Base-by-base conservation (phyloP, 179 eudicot species). In the Carnegiea gigantea region DNA sequence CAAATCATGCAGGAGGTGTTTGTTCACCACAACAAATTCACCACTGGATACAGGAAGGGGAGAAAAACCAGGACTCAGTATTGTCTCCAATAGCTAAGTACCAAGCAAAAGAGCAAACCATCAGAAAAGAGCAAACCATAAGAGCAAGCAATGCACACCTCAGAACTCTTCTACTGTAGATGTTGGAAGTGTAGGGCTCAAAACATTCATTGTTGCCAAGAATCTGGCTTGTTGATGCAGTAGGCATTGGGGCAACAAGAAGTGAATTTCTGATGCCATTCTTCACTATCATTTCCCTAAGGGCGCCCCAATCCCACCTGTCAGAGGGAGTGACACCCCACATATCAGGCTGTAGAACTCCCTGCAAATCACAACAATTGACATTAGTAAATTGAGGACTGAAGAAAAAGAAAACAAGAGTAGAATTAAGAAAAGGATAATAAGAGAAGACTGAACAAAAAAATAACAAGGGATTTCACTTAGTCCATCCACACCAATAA, bases 241-340 rank as follows among this genome's bases (percentile, higher is more conserved):
- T 92, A 36, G 98, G 98, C 98, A 95, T 95, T 51, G 97, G 98
- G n/a, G 98, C 98, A 62, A 95, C 89, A 73, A 95, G 98, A 71
- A 95, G 94, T 60, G 97, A 95, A 80, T 95, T 95, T 77, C 97
- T 89, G 8, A 92, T 79, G 26, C 98, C 98, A 73, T 89, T 85
- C 65, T 84, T 84, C 33, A 89, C 81, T 70, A 95, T 91, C 92
- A 87, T 91, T 73, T 81, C 76, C 40, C 95, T 88, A 53, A 93
- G 91, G 62, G 82, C 88, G 80, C 79, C 85, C 98, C 98, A 95
- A 81, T 95, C 97, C 98, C 98, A 95, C 79, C 90, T 85, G 83
- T 84, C 91, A 9, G 98, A 92, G 77, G 98, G 97, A 77, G 89
- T 87, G 30, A 92, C 92, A 33, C 90, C 93, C 98, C 98, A 95